These are phyloP conservation scores for Trichodelitschia bisporula DNA, from an alignment of 495 filamentous ascomycete genomes.

Conservation along the genomic window DNA sequence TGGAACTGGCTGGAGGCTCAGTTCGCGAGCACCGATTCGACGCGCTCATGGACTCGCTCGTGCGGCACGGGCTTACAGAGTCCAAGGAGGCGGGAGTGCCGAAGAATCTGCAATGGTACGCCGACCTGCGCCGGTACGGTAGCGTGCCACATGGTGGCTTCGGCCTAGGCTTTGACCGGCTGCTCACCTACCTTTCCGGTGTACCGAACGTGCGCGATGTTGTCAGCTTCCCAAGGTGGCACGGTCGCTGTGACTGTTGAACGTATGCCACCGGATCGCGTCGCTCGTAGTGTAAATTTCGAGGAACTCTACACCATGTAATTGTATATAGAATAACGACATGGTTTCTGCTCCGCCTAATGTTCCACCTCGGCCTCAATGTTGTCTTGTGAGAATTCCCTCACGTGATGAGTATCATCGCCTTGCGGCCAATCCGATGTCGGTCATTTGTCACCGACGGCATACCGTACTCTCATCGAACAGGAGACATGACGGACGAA, in stretches of 20 bases:
- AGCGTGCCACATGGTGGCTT: constrained; percentile 92
- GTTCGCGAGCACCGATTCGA: constrained; percentile 72
- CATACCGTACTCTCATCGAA: too few relatives aligned
- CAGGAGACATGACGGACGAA: too few relatives aligned
- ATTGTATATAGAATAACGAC: neutral
- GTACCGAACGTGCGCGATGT: constrained; percentile 67
- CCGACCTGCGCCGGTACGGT: constrained; percentile 84
- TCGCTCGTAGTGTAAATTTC: neutral
- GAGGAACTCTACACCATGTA: neutral
- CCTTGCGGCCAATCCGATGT: too few relatives aligned
- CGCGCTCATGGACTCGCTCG: constrained; percentile 51
- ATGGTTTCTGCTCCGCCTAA: neutral
- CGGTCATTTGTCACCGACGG: too few relatives aligned
- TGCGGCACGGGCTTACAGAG: constrained; percentile 22
- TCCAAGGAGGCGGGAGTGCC: neutral
- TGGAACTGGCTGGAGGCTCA: constrained; percentile 80
- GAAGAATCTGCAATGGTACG: constrained; percentile 52
- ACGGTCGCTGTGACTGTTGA: constrained; percentile 79
- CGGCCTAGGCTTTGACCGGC: constrained; percentile 77
- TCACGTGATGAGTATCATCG: too few relatives aligned
- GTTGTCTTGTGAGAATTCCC: too few relatives aligned
- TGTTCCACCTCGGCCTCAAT: neutral
- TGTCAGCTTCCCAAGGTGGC: constrained; percentile 73
- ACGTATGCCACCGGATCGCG: neutral
- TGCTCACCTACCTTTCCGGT: constrained; percentile 67